Conservation (phyloP, 2,329 filamentous ascomycete species). For the Chrysosporium keratinophilum region DNA sequence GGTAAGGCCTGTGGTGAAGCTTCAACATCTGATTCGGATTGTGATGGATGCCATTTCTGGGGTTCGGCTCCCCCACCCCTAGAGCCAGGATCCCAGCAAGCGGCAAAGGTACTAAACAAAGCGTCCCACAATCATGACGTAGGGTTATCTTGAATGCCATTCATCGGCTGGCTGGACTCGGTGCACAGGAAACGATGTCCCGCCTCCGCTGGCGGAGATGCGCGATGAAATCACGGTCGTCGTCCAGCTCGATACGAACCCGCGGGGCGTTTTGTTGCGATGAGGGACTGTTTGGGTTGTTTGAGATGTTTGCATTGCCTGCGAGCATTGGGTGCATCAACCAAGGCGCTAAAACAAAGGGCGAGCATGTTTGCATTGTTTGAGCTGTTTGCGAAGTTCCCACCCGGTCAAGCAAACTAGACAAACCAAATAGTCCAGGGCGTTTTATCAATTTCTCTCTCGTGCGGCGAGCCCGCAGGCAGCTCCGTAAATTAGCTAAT, state of each 20-base stretch:
- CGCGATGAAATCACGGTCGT: neutral
- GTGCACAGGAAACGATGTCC: too few species aligned
- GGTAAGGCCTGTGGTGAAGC: neutral
- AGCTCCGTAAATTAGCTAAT: too few species aligned
- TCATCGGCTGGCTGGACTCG: neutral
- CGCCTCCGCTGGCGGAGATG: neutral
- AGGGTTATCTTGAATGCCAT: neutral
- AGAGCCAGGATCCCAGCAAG: neutral
- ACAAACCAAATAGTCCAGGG: too few species aligned
- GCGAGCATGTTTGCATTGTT: neutral
- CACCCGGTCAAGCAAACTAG: neutral
- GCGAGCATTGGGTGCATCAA: neutral
- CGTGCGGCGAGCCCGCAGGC: too few species aligned
- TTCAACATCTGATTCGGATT: neutral
- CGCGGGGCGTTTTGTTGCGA: neutral
- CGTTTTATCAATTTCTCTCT: too few species aligned
- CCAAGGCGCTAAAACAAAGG: too few species aligned
- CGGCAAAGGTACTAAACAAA: neutral
- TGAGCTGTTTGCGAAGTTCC: neutral
- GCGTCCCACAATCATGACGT: slow-evolving; percentile 2
- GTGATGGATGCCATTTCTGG: neutral
- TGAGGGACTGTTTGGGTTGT: neutral
- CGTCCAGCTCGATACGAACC: neutral
- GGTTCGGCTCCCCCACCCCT: neutral
- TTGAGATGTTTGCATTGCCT: neutral